Percentiles rank a stretch among this genome's conserved stretches.
phyloP scores from a whole-genome alignment of 2,329 filamentous ascomycete species.

The Nakataea oryzae region DNA sequence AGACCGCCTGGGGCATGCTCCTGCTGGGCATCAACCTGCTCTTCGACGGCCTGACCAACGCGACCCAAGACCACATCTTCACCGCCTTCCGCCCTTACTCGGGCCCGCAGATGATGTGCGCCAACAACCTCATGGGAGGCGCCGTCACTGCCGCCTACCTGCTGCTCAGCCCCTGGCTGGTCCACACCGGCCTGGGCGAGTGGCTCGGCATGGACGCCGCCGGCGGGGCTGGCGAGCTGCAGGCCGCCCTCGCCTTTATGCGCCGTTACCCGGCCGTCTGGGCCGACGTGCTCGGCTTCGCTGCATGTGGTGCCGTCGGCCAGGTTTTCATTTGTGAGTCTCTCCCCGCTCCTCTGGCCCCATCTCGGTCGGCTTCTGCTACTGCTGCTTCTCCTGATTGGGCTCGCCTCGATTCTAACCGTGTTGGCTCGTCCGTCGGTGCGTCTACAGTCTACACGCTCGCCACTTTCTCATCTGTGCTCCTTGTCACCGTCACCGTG shows the following conservation, averaged over 20 bases:
- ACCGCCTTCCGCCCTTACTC: conserved; percentile 66
- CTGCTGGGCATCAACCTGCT: conserved; percentile 82
- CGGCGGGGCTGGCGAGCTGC: conserved; percentile 64
- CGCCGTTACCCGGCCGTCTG: conserved; percentile 69
- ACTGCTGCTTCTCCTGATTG: not conserved
- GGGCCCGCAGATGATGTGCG: conserved; percentile 99
- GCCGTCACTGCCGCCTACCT: conserved; percentile 69
- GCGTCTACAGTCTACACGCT: conserved; percentile 65
- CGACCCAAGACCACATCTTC: conserved; percentile 94
- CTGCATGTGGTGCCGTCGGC: conserved; percentile 80
- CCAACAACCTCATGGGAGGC: conserved; percentile 83
- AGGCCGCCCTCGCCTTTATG: conserved; percentile 72
- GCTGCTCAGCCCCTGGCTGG: conserved; percentile 68
- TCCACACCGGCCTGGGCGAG: conserved; percentile 51
- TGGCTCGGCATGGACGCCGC: conserved; percentile 57
- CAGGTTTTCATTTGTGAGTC: conserved; percentile 86
- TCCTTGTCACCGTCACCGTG: conserved; percentile 92
- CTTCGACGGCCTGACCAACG: conserved; percentile 93
- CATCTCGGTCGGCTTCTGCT: not conserved
- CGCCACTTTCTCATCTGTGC: conserved; percentile 79
- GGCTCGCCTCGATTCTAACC: conserved; percentile 10
- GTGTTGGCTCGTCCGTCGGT: not conserved
- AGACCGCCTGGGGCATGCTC: conserved; percentile 68
- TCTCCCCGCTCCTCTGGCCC: conserved; percentile 31
- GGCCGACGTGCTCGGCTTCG: conserved; percentile 82